These are phyloP conservation scores for Blastobotrys persicus DNA, from an alignment of 1,139 yeast genomes.

Conservation along the genomic window DNA sequence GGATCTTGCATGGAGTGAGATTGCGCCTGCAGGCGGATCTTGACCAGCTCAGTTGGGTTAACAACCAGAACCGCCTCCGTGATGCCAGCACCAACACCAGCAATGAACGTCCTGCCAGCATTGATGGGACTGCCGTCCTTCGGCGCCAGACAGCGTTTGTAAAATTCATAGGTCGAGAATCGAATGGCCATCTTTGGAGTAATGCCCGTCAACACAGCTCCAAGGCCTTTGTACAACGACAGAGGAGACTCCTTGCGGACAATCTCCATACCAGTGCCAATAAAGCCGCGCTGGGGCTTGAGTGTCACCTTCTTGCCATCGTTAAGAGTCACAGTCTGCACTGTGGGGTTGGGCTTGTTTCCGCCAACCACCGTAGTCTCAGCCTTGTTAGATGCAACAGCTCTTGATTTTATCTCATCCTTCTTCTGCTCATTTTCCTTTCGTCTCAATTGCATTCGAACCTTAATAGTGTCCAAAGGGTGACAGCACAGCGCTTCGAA, in stretches of 20 bases:
- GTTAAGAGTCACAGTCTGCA: conserved; percentile 7
- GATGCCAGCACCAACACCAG: conserved; percentile 97
- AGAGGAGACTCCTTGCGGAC: conserved; percentile 78
- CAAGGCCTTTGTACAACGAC: conserved; percentile 91
- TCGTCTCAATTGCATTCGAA: conserved; percentile 85
- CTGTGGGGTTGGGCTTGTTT: conserved; percentile 6
- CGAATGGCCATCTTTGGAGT: conserved; percentile 98
- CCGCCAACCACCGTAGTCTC: conserved; percentile 7
- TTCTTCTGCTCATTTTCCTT: conserved; percentile 14
- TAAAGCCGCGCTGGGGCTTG: conserved; percentile 60
- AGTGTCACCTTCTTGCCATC: conserved; percentile 48
- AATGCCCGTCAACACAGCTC: conserved; percentile 95
- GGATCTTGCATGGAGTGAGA: conserved; percentile 88
- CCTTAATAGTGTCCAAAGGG: conserved; percentile 89
- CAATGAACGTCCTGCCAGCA: conserved; percentile 64
- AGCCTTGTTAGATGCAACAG: conserved; percentile 29
- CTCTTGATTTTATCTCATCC: conserved; percentile 11
- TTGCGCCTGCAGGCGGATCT: conserved; percentile 95
- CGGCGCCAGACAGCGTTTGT: conserved; percentile 65
- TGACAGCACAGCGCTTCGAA: conserved; percentile 96
- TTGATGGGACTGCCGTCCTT: conserved; percentile 67
- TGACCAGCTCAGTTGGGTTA: conserved; percentile 96
- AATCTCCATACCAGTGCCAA: conserved; percentile 76
- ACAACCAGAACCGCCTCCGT: conserved; percentile 95
- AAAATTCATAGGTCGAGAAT: conserved; percentile 89